phyloP scores from a whole-genome alignment of 1,284 basidiomycete species.

The Puccinia horiana region DNA sequence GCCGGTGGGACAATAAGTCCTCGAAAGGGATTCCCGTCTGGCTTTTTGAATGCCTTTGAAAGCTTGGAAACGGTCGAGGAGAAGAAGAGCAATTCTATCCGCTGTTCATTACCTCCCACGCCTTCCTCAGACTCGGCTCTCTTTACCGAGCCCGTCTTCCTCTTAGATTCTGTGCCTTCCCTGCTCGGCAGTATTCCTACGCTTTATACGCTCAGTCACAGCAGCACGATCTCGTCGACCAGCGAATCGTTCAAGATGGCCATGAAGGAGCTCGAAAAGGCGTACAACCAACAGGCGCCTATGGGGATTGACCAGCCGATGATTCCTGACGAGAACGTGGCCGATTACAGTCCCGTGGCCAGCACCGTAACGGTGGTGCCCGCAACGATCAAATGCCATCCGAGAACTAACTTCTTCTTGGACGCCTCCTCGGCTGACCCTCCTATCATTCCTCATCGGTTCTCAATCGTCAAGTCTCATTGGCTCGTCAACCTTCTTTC shows the following conservation, averaged over 20 bases:
- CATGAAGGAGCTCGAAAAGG: conserved; percentile 15
- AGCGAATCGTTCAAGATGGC: conserved; percentile 9
- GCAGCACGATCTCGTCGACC: background rate
- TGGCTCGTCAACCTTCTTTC: conserved; percentile 38
- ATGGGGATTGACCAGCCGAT: background rate
- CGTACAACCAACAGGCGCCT: no score
- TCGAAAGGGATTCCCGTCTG: conserved; percentile 12
- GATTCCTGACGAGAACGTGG: background rate
- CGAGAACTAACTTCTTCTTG: background rate
- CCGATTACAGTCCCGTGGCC: background rate
- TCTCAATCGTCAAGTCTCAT: conserved; percentile 30
- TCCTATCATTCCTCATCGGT: conserved; percentile 34
- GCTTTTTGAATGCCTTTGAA: background rate
- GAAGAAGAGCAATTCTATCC: no score
- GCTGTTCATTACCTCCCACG: background rate
- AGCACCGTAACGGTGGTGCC: background rate
- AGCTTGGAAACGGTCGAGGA: background rate
- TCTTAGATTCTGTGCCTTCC: background rate
- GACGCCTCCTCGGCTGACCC: background rate
- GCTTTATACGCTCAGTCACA: background rate
- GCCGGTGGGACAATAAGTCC: background rate
- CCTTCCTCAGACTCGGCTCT: background rate
- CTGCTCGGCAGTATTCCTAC: conserved; percentile 18
- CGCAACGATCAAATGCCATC: background rate
- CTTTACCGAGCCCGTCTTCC: no score